Percentiles rank a stretch among this genome's conserved stretches.
Evolutionary conservation across 192 early-diverging fungal species (phyloP).

Genomic region (Podila clonocystis): DNA sequence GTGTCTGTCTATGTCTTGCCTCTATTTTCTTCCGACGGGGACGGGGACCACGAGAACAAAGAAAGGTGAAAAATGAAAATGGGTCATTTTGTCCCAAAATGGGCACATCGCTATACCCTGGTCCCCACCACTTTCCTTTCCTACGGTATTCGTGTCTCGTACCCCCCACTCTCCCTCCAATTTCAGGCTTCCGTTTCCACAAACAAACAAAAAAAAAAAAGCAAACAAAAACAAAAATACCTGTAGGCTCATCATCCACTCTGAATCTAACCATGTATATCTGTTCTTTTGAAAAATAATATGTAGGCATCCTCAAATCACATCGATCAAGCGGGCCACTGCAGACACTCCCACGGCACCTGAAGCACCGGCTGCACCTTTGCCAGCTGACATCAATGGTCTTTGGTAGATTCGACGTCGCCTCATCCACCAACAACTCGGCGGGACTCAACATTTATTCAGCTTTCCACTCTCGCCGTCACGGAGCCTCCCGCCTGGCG

Average conservation of each 20-base stretch:
- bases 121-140: too few species aligned
- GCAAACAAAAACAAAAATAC: background rate
- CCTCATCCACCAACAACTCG: constrained; percentile 42
- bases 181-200: too few species aligned
- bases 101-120: too few species aligned
- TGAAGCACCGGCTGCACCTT: constrained; percentile 62
- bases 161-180: too few species aligned
- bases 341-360: constrained; percentile 39
- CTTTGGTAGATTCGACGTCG: constrained; percentile 63
- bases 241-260: background rate
- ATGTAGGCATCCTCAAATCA: constrained; percentile 47
- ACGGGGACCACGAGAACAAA: too few species aligned
- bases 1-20: background rate
- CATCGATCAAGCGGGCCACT: constrained; percentile 46
- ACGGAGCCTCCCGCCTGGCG: constrained; percentile 41
- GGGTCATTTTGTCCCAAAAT: constrained; percentile 2
- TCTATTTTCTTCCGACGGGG: background rate
- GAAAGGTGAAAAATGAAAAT: too few species aligned
- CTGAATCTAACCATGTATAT: background rate
- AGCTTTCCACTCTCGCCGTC: constrained; percentile 50
- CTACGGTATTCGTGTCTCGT: too few species aligned
- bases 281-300: background rate
- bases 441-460: constrained; percentile 49
- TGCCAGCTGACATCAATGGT: constrained; percentile 64
- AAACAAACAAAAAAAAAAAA: background rate